A percentile compares a stretch with the other conserved stretches of the same genome.
Conservation (phyloP, 1,284 basidiomycete genomes). For the Apiotrichum brassicae region DNA sequence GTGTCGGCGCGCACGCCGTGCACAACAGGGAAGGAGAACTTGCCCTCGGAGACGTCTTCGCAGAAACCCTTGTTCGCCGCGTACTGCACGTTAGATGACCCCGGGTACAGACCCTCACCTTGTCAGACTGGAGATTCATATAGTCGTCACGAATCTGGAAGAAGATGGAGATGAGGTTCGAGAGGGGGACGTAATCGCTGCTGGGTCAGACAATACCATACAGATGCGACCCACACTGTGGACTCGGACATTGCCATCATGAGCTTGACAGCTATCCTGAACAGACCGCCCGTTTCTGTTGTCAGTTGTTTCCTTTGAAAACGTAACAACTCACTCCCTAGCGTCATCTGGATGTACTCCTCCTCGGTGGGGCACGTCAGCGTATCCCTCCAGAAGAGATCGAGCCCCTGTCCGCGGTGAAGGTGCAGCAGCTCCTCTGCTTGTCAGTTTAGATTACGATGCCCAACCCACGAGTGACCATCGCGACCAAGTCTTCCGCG, state of each 20-base stretch:
- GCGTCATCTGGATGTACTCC: constrained; percentile 93
- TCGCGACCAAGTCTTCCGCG: constrained; percentile 52
- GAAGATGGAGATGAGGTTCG: constrained; percentile 87
- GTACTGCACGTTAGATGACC: constrained; percentile 56
- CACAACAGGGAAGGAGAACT: constrained; percentile 91
- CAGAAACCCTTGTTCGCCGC: constrained; percentile 87
- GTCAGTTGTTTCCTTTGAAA: background rate
- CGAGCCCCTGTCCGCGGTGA: constrained; percentile 92
- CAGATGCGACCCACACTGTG: constrained; percentile 53
- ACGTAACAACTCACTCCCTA: constrained; percentile 65
- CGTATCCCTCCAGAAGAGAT: constrained; percentile 89
- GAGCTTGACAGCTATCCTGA: constrained; percentile 86
- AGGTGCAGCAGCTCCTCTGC: constrained; percentile 79
- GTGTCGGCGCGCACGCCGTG: constrained; percentile 74
- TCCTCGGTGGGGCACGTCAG: constrained; percentile 88
- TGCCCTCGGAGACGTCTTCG: constrained; percentile 91
- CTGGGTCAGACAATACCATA: background rate
- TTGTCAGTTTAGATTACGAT: too few species aligned
- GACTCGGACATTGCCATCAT: constrained; percentile 74
- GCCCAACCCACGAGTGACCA: constrained; percentile 64
- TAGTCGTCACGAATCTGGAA: constrained; percentile 98
- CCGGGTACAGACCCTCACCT: constrained; percentile 55
- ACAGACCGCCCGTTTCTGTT: constrained; percentile 96
- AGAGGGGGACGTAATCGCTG: constrained; percentile 84
- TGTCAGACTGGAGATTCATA: constrained; percentile 83